Evolutionary conservation across 495 filamentous ascomycete species (phyloP).

Genomic region (Xylaria sp.): DNA sequence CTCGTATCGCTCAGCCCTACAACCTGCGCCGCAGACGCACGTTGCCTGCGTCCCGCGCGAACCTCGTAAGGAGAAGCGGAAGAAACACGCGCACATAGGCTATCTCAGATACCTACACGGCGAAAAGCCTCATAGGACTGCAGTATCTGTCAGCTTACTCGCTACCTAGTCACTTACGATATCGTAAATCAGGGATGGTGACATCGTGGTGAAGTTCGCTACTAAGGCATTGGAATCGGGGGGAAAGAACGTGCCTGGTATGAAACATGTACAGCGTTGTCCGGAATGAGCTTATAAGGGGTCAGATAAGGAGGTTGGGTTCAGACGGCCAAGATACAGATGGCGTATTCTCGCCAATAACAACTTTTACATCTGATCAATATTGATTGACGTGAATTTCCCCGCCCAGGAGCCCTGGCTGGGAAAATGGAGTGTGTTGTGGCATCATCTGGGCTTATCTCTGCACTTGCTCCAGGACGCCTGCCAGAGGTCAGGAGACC

Average conservation of each 20-base stretch:
- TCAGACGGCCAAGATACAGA: not conserved
- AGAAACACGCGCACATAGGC: not conserved
- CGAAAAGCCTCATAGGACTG: not conserved
- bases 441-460: not conserved
- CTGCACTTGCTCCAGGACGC: not conserved
- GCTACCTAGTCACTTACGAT: not conserved
- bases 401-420: not conserved
- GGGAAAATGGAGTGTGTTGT: not conserved
- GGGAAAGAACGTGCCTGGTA: not conserved
- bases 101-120: not conserved
- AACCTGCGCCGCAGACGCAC: not conserved
- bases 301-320: not conserved
- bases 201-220: not conserved
- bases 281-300: not conserved
- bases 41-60: not conserved
- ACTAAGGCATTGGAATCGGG: not conserved
- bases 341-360: not conserved
- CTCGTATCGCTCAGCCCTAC: not conserved
- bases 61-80: not conserved
- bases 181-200: not conserved
- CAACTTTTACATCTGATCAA: not conserved
- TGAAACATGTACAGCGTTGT: not conserved
- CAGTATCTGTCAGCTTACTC: conserved; percentile 6
- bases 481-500: not conserved
- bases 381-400: not conserved